Base-by-base conservation (phyloP, 805 yeast species). In the Myxozyma neotropica region DNA sequence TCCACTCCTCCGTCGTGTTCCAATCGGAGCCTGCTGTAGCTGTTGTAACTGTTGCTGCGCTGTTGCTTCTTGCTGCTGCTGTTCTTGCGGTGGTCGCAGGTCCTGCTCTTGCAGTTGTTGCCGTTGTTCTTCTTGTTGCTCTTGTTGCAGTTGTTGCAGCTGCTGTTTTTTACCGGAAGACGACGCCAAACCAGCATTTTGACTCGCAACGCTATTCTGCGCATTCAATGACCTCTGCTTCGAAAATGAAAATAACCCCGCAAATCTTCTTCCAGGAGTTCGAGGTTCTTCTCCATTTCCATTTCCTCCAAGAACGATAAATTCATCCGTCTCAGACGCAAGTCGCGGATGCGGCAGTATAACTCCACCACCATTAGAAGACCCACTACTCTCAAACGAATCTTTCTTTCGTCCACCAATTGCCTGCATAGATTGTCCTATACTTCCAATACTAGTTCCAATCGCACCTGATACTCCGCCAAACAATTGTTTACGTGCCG, bases 361-460 rank as follows among this genome's bases (percentile, higher is more conserved):
- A 39, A n/a, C 19, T 17, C 21, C 49, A 4, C 23, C 47, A 17
- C 29, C 27, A 2, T 26, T 19, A n/a, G 53, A 47, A 15, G 47
- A 42, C 21, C 44, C 27, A 15, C 38, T 21, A 15, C 50, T 46
- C 1, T 59, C 64, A 21, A 52, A 39, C 31, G 61, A 42, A 40
- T 59, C 64, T 49, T 59, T 59, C 29, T 59, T 59, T 21, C 64
- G 57, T 17, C 56, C 45, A 33, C 54, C 40, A 26, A 58, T 58
- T 15, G 48, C 36, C 15, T 44, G 45, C 45, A 56, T 56, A 19
- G 47, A 43, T 29, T 47, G 51, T n/a, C 57, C 60, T 26, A 57
- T 55, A n/a, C 29, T 47, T 7, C 59, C 59, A 36, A 56, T 50
- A 26, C 45, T 45, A 46, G 17, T 53, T 12, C 60, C 60, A 2